Evolutionary conservation across 1,284 basidiomycete genomes (phyloP), one percentile per base, ranked within the genome.

Genomic region (Acaromyces ingoldii): DNA sequence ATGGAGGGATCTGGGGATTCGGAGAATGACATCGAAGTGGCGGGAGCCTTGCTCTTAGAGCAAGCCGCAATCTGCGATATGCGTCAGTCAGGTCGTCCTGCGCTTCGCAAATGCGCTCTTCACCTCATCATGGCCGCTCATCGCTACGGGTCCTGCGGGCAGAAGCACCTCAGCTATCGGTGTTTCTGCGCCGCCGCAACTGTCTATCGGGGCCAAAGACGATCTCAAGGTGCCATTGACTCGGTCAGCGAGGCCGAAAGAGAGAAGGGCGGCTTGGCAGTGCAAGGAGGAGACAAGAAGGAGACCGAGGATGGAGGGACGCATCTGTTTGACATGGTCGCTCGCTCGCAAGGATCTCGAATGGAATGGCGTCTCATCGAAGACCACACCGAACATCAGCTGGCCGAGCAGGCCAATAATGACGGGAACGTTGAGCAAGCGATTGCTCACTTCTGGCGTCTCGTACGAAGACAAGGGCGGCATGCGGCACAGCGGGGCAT

Each of bases 61-160:
- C 79, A 80, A 61, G 80, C 81, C 0, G 81, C 80, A 0, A 42
- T 76, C 1, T 71, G 77, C 0, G 77, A 79, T 50, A 56, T 79
- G 7, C 72, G 74, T 36, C 67, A 63, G 2, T 19, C 48, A 29
- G 63, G 75, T 50, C 67, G 5, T 60, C 74, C 67, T 51, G 62
- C 55, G 62, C 70, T 65, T 40, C 58, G 81, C 24, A 75, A 78
- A 55, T 78, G 76, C 34, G 80, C 79, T 0, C 71, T 79, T 34
- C 76, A 79, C 45, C 69, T 81, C 48, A 73, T 79, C 30, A 74
- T 79, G 63, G 80, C 81, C 0, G 80, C 79, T 0, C 71, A 77
- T 39, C 66, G 78, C 33, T 82, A 80, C 56, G 79, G 81, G 59
- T 78, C 78, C n/a, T 79, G 78, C 11, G 81, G 81, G 22, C 80